Evolutionary conservation across 805 yeast genomes (phyloP).

Genomic region (Wilhelminamyces savonicus): DNA sequence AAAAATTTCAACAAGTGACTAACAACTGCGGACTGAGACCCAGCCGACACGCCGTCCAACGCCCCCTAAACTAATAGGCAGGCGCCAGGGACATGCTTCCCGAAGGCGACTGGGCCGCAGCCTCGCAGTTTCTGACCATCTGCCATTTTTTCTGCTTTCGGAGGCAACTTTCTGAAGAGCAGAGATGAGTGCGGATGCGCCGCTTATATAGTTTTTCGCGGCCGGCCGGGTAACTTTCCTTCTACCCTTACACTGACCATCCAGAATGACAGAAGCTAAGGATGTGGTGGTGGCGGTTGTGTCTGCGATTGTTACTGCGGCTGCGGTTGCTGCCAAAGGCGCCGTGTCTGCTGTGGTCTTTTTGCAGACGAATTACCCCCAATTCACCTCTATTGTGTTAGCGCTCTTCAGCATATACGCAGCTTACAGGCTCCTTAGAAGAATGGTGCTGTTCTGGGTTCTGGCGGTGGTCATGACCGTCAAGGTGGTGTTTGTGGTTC

Average conservation of each 20-base stretch:
- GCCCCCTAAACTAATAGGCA: constrained; percentile 38
- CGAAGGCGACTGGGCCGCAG: constrained; percentile 12
- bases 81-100: constrained; percentile 15
- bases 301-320: constrained; percentile 5
- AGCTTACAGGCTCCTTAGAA: constrained; percentile 9
- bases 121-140: constrained; percentile 11
- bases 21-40: constrained; percentile 11
- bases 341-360: constrained; percentile 5
- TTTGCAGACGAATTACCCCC: constrained; percentile 13
- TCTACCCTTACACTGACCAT: neutral
- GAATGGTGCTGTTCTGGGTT: constrained; percentile 16
- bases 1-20: constrained; percentile 20
- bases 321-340: constrained; percentile 9
- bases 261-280: neutral
- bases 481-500: constrained; percentile 11
- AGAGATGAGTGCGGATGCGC: too few species aligned
- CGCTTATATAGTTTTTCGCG: neutral
- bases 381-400: constrained; percentile 10
- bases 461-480: constrained; percentile 11
- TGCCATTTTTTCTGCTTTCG: constrained; percentile 29
- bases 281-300: constrained; percentile 7
- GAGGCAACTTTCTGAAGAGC: constrained; percentile 32
- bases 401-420: constrained; percentile 10
- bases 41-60: constrained; percentile 7
- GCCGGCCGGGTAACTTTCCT: constrained; percentile 13